Evolutionary conservation across 2,329 filamentous ascomycete genomes (phyloP), one percentile per base, ranked within the genome.

Genomic region (Arthrobotrys sphaeroides): DNA sequence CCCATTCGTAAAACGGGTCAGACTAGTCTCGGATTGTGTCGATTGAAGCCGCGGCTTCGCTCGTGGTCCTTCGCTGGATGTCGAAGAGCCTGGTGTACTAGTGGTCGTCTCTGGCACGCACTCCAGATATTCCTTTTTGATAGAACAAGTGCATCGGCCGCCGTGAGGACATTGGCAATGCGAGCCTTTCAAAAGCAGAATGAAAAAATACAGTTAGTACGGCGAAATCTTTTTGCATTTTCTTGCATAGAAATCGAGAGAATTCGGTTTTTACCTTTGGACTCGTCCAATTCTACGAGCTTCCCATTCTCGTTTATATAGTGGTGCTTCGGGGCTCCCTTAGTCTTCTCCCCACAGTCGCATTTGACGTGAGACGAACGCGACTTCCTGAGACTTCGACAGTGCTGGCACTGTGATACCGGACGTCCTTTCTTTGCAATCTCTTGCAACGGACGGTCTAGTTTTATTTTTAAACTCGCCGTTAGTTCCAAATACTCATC

Each of bases 391-490:
- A 96, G 91, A 79, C 91, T 89, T 83, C 95, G 94, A 85, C 95
- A 99, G 85, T 99, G 95, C 79, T 93, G 89, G 84, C 95, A 99
- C 90, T 99, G 95, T 80, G 95, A 97, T 80, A 98, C 93, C 77
- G 95, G 95, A 77, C 94, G 91, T 81, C 94, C 94, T 86, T 98
- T 98, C 84, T 96, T 97, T 84, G 96, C 96, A 85, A 97, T 96
- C 83, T 96, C 93, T 81, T 92, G 91, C 78, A 98, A 88, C 78
- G 92, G 92, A 79, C 94, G 92, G 83, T 97, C 95, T 97, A 81
- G 66, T 80, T 70, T 69, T 6, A n/a, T n/a, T 36, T 49, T 12
- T 18, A 45, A 55, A 28, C 57, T 31, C 38, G 22, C 59, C 36
- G 66, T 73, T 69, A 77, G 78, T 76, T 74, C 31, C 12, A 22